Percentiles rank a stretch among this genome's conserved stretches.
Conservation (phyloP, 148 eudicot genomes). For the Vaccinium vitisidaea region DNA sequence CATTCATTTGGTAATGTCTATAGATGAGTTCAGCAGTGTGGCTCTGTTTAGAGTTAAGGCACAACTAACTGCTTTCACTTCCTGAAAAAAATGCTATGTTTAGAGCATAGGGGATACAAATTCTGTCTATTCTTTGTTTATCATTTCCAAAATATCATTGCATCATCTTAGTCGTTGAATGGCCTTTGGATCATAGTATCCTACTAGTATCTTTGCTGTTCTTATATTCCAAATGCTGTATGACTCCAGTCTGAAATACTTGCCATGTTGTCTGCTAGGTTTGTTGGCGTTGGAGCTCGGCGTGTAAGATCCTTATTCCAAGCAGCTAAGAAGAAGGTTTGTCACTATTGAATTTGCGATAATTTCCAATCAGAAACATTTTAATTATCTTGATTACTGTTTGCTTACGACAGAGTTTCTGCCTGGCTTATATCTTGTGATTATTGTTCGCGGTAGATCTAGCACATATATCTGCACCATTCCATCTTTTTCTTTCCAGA, state of each 20-base stretch:
- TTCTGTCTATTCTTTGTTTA: neutral
- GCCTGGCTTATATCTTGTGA: constrained; percentile 5
- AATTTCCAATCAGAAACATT: neutral
- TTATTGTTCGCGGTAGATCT: neutral
- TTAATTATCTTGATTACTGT: neutral
- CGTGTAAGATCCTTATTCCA: constrained; percentile 96
- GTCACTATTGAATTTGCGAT: neutral
- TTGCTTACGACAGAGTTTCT: neutral
- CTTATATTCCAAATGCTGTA: neutral
- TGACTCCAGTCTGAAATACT: constrained; percentile 12
- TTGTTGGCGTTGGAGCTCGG: constrained; percentile 99
- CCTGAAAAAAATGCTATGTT: neutral
- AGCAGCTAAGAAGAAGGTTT: constrained; percentile 97
- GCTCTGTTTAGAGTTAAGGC: neutral
- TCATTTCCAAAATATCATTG: neutral
- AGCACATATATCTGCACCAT: neutral
- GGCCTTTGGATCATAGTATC: neutral
- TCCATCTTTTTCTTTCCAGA: neutral
- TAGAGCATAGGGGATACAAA: neutral
- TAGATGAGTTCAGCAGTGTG: neutral
- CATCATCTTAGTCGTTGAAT: neutral
- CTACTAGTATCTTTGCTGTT: neutral
- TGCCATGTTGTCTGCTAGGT: constrained; percentile 47
- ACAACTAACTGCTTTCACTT: neutral
- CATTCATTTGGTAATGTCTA: neutral